These are phyloP conservation scores for Tricholoma saponaceum DNA, from an alignment of 768 basidiomycete species.

Conservation along the genomic window DNA sequence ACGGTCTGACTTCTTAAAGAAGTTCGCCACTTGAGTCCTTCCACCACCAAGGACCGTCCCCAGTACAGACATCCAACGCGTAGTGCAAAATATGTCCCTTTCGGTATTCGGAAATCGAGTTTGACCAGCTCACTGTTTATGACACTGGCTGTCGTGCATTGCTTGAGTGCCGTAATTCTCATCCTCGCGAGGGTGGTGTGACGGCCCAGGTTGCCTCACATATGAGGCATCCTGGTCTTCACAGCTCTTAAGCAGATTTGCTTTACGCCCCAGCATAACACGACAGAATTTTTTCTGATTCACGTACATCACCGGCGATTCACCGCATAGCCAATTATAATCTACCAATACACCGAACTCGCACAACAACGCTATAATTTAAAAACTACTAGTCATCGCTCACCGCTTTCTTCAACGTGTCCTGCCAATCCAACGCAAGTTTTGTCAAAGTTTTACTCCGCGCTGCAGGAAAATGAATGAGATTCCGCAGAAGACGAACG, in stretches of 20 bases:
- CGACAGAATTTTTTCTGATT: background rate
- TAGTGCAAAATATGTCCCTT: background rate
- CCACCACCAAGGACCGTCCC: too few species aligned
- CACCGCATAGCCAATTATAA: background rate
- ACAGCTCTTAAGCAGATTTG: background rate
- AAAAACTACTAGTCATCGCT: conserved; percentile 37
- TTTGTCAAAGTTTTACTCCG: conserved; percentile 72
- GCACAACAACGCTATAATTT: conserved; percentile 3
- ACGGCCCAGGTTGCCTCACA: conserved; percentile 6
- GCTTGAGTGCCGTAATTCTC: background rate
- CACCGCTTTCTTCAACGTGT: conserved; percentile 61
- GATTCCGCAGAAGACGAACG: background rate
- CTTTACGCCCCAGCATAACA: background rate
- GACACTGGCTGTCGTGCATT: background rate
- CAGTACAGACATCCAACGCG: too few species aligned
- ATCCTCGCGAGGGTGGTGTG: conserved; percentile 1
- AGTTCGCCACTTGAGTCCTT: too few species aligned
- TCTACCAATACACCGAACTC: background rate
- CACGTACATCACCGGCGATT: too few species aligned
- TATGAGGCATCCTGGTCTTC: conserved; percentile 2
- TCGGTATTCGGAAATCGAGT: too few species aligned
- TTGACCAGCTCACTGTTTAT: too few species aligned
- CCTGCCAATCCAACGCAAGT: conserved; percentile 81
- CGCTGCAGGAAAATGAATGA: conserved; percentile 34
- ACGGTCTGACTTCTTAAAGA: too few species aligned